Conservation (phyloP, 2,329 filamentous ascomycete species). For the Nothophaeocryptopus gaeumannii region DNA sequence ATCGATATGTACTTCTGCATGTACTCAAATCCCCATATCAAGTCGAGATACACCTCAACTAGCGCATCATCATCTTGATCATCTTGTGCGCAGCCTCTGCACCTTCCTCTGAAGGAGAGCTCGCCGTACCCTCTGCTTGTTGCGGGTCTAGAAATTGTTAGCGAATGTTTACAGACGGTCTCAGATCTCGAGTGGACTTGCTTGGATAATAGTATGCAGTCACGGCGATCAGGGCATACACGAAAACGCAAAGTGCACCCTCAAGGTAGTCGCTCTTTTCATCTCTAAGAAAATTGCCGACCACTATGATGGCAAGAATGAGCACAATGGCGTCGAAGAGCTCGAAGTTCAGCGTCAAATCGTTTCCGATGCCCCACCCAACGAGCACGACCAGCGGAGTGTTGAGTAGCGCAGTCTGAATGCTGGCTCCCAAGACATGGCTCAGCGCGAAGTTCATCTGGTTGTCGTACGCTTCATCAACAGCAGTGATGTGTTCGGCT, state of each 20-base stretch:
- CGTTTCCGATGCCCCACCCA: conserved; percentile 68
- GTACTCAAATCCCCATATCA: background rate
- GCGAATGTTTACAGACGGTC: no score
- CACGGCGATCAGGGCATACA: conserved; percentile 63
- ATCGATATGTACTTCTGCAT: no score
- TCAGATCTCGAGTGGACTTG: no score
- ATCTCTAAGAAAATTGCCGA: conserved; percentile 76
- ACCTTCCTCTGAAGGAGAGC: conserved; percentile 1
- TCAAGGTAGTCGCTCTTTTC: conserved; percentile 90
- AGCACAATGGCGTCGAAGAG: conserved; percentile 81
- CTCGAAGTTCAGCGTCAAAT: conserved; percentile 80
- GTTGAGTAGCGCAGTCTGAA: conserved; percentile 87
- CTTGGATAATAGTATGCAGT: conserved; percentile 60
- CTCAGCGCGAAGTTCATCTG: conserved; percentile 76
- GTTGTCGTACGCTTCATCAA: conserved; percentile 81
- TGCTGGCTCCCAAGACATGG: conserved; percentile 80
- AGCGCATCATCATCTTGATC: background rate
- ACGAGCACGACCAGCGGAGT: conserved; percentile 79
- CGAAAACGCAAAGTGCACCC: conserved; percentile 72
- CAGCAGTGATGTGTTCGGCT: conserved; percentile 77
- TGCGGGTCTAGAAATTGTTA: no score
- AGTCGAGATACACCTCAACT: background rate
- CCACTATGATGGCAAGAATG: conserved; percentile 70
- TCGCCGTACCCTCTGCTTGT: background rate
- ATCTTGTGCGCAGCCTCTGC: conserved; percentile 7